Evolutionary conservation across 768 basidiomycete genomes (phyloP), one percentile per base, ranked within the genome.

Genomic region (Terana coerulea): DNA sequence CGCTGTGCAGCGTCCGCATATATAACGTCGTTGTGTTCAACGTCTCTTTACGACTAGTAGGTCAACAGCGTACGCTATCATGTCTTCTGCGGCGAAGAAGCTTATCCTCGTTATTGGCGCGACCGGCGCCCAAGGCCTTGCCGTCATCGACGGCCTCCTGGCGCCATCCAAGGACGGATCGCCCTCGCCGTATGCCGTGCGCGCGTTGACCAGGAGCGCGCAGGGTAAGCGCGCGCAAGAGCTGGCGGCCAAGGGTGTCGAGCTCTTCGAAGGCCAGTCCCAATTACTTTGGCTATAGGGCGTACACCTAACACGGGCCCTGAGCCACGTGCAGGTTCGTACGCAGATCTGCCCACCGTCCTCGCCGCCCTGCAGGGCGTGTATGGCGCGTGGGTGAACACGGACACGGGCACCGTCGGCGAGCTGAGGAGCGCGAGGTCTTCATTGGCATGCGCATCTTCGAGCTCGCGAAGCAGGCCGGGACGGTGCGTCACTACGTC

Each of bases 31-130:
- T n/a, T n/a, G n/a, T n/a, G n/a, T n/a, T n/a, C n/a, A n/a, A n/a
- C n/a, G n/a, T n/a, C n/a, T n/a, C n/a, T n/a, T n/a, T n/a, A n/a
- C n/a, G n/a, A n/a, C n/a, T n/a, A n/a, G n/a, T n/a, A n/a, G n/a
- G n/a, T n/a, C n/a, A n/a, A n/a, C n/a, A n/a, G n/a, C n/a, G n/a
- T n/a, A n/a, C n/a, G n/a, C n/a, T n/a, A 39, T 2, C 11, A 39
- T 39, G 37, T 39, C 37, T 39, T 4, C 43, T 30, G 24, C 24
- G 2, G 12, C 24, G 11, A 60, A 58, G 52, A 73, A 72, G 59
- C 56, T 72, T 47, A 72, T 76, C 47, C 65, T 74, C 40, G 72
- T 76, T 31, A 70, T 76, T 29, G 75, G 75, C 29, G 75, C 70
- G 5, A 75, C 75, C 28, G 75, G 75, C 41, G 72, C 73, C 4